Conservation (phyloP, 164 flowering plant genomes). For the Sextonia rubra region DNA sequence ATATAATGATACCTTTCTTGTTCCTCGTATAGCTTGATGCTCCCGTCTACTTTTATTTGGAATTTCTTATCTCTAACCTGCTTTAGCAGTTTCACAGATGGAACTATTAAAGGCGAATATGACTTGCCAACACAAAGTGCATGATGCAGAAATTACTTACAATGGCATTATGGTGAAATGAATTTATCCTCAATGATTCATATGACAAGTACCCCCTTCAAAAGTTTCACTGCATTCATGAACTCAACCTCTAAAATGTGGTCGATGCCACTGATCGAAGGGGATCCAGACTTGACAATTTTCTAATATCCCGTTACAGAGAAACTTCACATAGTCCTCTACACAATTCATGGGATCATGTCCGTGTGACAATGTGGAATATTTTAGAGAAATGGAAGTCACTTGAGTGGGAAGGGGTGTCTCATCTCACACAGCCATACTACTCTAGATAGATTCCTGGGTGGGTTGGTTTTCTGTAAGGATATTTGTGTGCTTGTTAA, state of each 20-base stretch:
- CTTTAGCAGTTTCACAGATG: slow-evolving; percentile 3
- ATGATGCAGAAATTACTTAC: too few relatives aligned
- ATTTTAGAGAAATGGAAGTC: too few relatives aligned
- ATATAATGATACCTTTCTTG: slow-evolving; percentile 59
- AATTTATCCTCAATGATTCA: too few relatives aligned
- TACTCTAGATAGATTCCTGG: too few relatives aligned
- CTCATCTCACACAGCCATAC: too few relatives aligned
- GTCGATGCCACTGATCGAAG: slow-evolving; percentile 42
- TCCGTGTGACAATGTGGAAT: slow-evolving; percentile 3
- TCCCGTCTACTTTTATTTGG: slow-evolving; percentile 48
- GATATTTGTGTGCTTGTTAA: too few relatives aligned
- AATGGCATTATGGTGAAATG: too few relatives aligned
- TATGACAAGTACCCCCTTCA: slow-evolving; percentile 42
- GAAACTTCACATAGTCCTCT: slow-evolving; percentile 61
- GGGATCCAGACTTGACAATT: slow-evolving; percentile 38
- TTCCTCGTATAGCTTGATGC: slow-evolving; percentile 55
- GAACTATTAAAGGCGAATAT: background rate
- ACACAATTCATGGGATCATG: slow-evolving; percentile 79
- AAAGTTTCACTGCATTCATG: slow-evolving; percentile 52
- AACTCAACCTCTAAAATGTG: slow-evolving; percentile 54
- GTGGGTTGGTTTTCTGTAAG: too few relatives aligned
- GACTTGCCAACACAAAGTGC: too few relatives aligned
- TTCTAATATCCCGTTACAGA: slow-evolving; percentile 62
- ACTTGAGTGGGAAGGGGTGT: too few relatives aligned
- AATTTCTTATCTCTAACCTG: slow-evolving; percentile 51